These are phyloP conservation scores for Aspergillus baeticus DNA, from an alignment of 495 filamentous ascomycete genomes.

Conservation along the genomic window DNA sequence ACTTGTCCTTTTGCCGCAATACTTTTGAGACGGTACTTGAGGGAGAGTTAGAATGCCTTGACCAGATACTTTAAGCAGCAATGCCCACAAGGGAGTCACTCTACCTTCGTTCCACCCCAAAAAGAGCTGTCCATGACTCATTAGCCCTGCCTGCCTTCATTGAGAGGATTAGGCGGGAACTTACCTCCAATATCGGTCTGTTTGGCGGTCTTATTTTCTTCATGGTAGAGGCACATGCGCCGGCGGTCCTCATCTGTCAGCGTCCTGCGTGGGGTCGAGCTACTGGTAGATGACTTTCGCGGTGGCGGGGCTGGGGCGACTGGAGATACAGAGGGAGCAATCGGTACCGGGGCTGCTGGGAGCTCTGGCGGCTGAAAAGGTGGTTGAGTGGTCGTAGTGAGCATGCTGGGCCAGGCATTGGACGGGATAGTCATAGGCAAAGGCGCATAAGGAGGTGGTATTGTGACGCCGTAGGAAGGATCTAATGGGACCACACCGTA, in stretches of 20 bases:
- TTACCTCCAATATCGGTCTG: slow-evolving; percentile 96
- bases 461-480: slow-evolving; percentile 41
- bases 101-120: slow-evolving; percentile 98
- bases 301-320: slow-evolving; percentile 47
- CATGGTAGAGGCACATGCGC: slow-evolving; percentile 93
- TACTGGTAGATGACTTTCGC: slow-evolving; percentile 51
- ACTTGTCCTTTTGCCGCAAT: slow-evolving; percentile 93
- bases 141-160: slow-evolving; percentile 24
- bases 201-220: slow-evolving; percentile 91
- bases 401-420: slow-evolving; percentile 70
- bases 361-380: slow-evolving; percentile 25
- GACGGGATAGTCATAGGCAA: slow-evolving; percentile 66
- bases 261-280: slow-evolving; percentile 76
- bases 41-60: slow-evolving; percentile 22
- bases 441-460: slow-evolving; percentile 47
- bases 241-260: slow-evolving; percentile 90
- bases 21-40: slow-evolving; percentile 96
- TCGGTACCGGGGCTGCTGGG: slow-evolving; percentile 46
- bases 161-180: slow-evolving; percentile 16
- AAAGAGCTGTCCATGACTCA: slow-evolving; percentile 60
- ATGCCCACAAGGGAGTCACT: slow-evolving; percentile 7
- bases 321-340: slow-evolving; percentile 53
- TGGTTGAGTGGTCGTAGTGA: slow-evolving; percentile 33
- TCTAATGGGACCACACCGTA: slow-evolving; percentile 44
- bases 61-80: background rate